Percentiles rank a stretch among this genome's conserved stretches.
These are phyloP conservation scores for Diaporthe australafricana DNA, from an alignment of 2,329 filamentous ascomycete species.

Conservation along the genomic window DNA sequence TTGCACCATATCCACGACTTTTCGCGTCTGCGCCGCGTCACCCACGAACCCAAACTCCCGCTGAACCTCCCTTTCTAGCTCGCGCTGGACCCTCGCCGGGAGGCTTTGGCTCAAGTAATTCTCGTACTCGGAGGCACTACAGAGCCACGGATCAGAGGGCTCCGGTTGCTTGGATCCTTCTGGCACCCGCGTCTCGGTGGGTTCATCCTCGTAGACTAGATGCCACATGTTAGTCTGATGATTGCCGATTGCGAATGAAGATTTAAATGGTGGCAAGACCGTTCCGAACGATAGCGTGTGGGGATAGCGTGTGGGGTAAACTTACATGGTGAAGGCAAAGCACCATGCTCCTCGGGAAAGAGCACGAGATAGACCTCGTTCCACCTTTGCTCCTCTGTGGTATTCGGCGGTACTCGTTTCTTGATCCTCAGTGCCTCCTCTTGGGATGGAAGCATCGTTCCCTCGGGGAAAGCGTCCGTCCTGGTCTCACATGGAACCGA, in stretches of 20 bases:
- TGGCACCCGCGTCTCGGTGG: background rate
- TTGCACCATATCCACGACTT: conserved; percentile 37
- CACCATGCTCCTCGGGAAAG: conserved; percentile 29
- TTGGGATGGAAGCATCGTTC: conserved; percentile 37
- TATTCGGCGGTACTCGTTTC: conserved; percentile 36
- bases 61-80: conserved; percentile 36
- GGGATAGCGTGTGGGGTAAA: background rate
- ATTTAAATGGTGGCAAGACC: too few relatives aligned
- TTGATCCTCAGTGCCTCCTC: conserved; percentile 36
- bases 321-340: conserved; percentile 37
- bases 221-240: background rate
- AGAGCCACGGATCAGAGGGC: conserved; percentile 30
- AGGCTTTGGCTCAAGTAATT: conserved; percentile 35
- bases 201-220: conserved; percentile 35
- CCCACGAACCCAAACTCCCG: conserved; percentile 37
- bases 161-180: background rate
- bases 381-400: conserved; percentile 38
- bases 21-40: conserved; percentile 33
- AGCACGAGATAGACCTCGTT: conserved; percentile 36
- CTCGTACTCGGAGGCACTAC: conserved; percentile 36
- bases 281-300: too few relatives aligned
- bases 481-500: conserved; percentile 34
- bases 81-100: conserved; percentile 34
- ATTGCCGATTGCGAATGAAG: background rate
- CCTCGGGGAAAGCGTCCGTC: conserved; percentile 37